Base-by-base conservation (phyloP, 1,284 basidiomycete species). In the Malassezia furfur region DNA sequence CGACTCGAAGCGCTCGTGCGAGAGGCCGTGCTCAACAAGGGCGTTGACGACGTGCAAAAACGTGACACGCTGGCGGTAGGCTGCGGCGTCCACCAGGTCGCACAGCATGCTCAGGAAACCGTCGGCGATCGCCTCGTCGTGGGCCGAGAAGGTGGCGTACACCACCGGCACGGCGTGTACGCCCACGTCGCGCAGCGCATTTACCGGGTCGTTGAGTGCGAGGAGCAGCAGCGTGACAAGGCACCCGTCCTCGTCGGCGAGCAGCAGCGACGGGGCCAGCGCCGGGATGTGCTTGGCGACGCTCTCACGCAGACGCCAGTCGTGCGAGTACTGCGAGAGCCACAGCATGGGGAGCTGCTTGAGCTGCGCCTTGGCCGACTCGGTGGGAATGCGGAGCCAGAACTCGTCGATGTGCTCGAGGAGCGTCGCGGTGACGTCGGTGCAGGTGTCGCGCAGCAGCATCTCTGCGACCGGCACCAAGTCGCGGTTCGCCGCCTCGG, bases 221-320 rank as follows among this genome's bases (percentile, higher is more conserved):
- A 79, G 78, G 60, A 79, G 77, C 65, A 90, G 78, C 54, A 87
- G 77, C 39, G 70, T 67, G 2, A 72, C 68, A n/a, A 72, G 52
- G 38, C 63, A 67, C 21, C 66, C 67, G n/a, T 71, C 68, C 35
- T 74, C 72, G 51, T 74, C 66, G 47, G 62, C 50, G 76, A 73
- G 37, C 65, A 72, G 50, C 71, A 76, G 54, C 61, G 74, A 54
- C 48, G 59, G 61, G 9, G 80, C 78, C 41, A 88, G 76, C 12
- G 72, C 74, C 0, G 77, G 78, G 35, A 88, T 75, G 54, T 80
- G 79, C 59, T 80, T 78, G 17, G 84, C 82, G 50, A 88, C 76
- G 19, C 77, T 78, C 68, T 91, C 87, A 25, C 91, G 79, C 62
- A 90, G 83, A 52, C 87, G 80, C 91, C 91, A 96, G n/a, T 83